Percentiles rank a stretch among this genome's conserved stretches.
Conservation (phyloP, 1,139 yeast species). For the Wickerhamiella pararugosa region DNA sequence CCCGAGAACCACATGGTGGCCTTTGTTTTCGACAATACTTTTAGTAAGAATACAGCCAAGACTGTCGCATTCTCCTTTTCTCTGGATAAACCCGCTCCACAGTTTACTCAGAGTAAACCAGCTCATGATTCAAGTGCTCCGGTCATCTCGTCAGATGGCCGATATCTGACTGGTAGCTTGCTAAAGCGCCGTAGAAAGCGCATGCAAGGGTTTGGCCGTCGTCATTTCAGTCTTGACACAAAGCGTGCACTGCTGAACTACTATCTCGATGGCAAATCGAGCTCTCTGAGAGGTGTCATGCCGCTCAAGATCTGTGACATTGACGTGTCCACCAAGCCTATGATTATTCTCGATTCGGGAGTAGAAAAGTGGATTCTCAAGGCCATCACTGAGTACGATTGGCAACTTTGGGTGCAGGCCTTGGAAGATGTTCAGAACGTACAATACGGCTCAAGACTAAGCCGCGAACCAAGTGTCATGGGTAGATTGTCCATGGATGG, state of each 20-base stretch:
- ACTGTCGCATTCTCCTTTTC: conserved; percentile 42
- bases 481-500: neutral
- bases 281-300: conserved; percentile 79
- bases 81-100: conserved; percentile 1
- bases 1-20: conserved; percentile 49
- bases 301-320: conserved; percentile 69
- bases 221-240: conserved; percentile 72
- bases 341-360: conserved; percentile 81
- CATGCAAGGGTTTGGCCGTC: conserved; percentile 72
- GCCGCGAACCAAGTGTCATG: conserved; percentile 8
- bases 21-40: conserved; percentile 81
- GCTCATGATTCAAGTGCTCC: conserved; percentile 7
- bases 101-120: conserved; percentile 1
- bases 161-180: conserved; percentile 56
- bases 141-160: conserved; percentile 28
- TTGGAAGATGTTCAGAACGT: conserved; percentile 33
- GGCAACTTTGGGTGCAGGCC: conserved; percentile 72
- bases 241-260: conserved; percentile 74
- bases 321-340: conserved; percentile 48
- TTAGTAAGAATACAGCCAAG: conserved; percentile 73
- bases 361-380: conserved; percentile 88
- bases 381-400: conserved; percentile 49
- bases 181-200: conserved; percentile 67
- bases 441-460: conserved; percentile 6
- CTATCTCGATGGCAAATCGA: conserved; percentile 53